Percentiles rank a stretch among this genome's conserved stretches.
Conservation (phyloP, 2,329 filamentous ascomycete genomes). For the Fusarium armeniacum region DNA sequence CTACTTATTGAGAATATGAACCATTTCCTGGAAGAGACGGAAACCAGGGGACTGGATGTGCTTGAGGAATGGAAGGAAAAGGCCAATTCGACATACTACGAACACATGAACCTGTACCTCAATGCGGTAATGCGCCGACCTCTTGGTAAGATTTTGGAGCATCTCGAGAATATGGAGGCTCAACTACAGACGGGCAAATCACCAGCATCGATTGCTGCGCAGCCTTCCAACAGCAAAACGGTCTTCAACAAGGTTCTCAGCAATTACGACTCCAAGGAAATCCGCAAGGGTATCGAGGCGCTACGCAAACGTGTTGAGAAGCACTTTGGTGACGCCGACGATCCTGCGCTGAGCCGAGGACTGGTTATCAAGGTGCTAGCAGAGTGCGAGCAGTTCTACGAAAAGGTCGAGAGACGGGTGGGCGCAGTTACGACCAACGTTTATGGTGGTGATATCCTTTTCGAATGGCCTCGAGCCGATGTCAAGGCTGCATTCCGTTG, state of each 20-base stretch:
- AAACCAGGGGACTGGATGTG: conserved; percentile 79
- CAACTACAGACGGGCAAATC: conserved; percentile 73
- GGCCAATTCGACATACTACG: conserved; percentile 81
- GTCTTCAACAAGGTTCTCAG: conserved; percentile 89
- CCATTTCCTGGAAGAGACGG: conserved; percentile 93
- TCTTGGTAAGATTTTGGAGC: conserved; percentile 90
- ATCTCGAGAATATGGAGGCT: conserved; percentile 88
- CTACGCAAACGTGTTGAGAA: conserved; percentile 95
- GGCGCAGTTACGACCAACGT: conserved; percentile 71
- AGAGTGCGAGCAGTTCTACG: conserved; percentile 74
- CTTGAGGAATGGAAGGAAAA: conserved; percentile 86
- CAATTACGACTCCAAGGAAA: conserved; percentile 84
- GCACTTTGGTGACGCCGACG: conserved; percentile 93
- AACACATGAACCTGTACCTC: conserved; percentile 90
- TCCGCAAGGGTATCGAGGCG: conserved; percentile 90
- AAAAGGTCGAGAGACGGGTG: conserved; percentile 72
- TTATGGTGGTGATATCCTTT: conserved; percentile 74
- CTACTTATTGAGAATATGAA: conserved; percentile 99
- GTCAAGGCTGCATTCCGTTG: conserved; percentile 70
- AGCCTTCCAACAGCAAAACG: conserved; percentile 84
- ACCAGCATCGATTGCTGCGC: conserved; percentile 76
- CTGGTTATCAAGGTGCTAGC: conserved; percentile 70
- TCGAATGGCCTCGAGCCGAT: conserved; percentile 75
- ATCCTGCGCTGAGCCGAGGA: conserved; percentile 72
- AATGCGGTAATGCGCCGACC: conserved; percentile 90